Conservation (phyloP, 1,284 basidiomycete species). For the Coniferiporia weirii region DNA sequence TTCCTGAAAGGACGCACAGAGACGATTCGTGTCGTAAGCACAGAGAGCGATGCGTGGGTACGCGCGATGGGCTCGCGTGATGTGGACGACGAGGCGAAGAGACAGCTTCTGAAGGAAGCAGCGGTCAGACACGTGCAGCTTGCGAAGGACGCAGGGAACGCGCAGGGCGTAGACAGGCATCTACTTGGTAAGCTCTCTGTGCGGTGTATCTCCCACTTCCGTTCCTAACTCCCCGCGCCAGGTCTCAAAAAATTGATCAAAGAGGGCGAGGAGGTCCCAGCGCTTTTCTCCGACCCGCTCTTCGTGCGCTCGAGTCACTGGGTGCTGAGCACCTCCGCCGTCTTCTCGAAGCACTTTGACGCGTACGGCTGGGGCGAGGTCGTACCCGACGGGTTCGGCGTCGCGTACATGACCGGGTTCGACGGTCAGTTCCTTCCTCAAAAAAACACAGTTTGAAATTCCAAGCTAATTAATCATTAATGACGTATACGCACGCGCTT, state of each 20-base stretch:
- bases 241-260: conserved; percentile 64
- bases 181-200: conserved; percentile 56
- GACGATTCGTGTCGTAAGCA: conserved; percentile 74
- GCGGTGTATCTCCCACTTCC: background rate
- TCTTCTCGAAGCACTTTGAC: conserved; percentile 76
- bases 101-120: conserved; percentile 59
- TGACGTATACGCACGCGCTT: background rate
- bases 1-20: conserved; percentile 88
- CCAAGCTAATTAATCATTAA: conserved; percentile 1
- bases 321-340: conserved; percentile 81
- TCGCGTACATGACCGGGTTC: conserved; percentile 73
- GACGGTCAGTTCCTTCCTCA: conserved; percentile 42
- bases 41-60: conserved; percentile 70
- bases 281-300: conserved; percentile 69
- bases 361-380: conserved; percentile 88
- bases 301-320: conserved; percentile 62
- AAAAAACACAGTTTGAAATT: background rate
- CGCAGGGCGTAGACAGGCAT: conserved; percentile 79
- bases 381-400: conserved; percentile 74
- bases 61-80: conserved; percentile 60
- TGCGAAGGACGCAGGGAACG: conserved; percentile 69
- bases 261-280: conserved; percentile 58
- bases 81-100: conserved; percentile 40
- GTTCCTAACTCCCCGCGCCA: conserved; percentile 24
- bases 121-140: conserved; percentile 64